These are phyloP conservation scores for Angophora floribunda DNA, from an alignment of 345 rosid genomes.

Conservation along the genomic window DNA sequence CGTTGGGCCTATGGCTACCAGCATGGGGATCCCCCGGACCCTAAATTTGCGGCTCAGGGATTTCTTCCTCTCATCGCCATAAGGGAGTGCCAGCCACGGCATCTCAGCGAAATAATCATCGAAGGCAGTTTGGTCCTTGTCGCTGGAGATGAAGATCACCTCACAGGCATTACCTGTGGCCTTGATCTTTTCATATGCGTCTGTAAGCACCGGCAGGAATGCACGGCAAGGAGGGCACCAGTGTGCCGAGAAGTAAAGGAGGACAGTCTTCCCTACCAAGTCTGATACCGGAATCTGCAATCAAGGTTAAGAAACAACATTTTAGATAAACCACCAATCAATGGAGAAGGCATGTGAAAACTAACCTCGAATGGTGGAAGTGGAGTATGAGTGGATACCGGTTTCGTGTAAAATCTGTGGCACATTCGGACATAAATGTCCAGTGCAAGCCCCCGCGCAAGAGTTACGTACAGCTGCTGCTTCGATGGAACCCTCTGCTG, in stretches of 20 bases:
- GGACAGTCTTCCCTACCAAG: slow-evolving; percentile 27
- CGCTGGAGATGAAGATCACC: slow-evolving; percentile 31
- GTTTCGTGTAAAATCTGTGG: too few relatives aligned
- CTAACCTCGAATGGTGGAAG: too few relatives aligned
- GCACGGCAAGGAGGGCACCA: slow-evolving; percentile 37
- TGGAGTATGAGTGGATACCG: too few relatives aligned
- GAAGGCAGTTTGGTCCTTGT: slow-evolving; percentile 23
- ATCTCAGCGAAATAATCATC: slow-evolving; percentile 13
- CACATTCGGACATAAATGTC: too few relatives aligned
- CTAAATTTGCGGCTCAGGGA: slow-evolving; percentile 20
- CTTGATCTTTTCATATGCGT: slow-evolving; percentile 23
- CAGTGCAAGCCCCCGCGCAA: too few relatives aligned
- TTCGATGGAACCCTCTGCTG: too few relatives aligned
- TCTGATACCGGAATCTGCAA: slow-evolving; percentile 26
- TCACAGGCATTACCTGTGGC: slow-evolving; percentile 17
- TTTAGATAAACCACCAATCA: neutral
- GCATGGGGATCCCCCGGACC: slow-evolving; percentile 23
- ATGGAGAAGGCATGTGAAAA: neutral
- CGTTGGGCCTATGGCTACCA: slow-evolving; percentile 21
- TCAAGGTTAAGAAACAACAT: neutral
- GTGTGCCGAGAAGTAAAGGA: slow-evolving; percentile 39
- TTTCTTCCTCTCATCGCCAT: slow-evolving; percentile 19
- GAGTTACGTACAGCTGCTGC: too few relatives aligned
- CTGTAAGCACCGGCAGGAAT: slow-evolving; percentile 22
- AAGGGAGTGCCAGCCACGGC: slow-evolving; percentile 42